A percentile compares a stretch with the other conserved stretches of the same genome.
phyloP scores from a whole-genome alignment of 495 filamentous ascomycete species.

The Neurospora hispaniola region DNA sequence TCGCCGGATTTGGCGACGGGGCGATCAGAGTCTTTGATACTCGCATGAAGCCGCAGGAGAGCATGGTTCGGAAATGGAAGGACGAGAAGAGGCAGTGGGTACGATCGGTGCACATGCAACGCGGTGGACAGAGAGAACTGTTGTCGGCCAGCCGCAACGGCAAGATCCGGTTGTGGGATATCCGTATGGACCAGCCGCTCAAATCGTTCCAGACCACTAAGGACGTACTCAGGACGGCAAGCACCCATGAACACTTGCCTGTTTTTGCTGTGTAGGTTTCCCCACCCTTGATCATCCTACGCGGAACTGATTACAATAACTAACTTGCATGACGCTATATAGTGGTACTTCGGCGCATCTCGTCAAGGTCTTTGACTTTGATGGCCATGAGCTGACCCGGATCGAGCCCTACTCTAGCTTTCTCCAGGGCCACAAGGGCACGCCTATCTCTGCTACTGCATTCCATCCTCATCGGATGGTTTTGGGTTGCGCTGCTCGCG shows the following conservation, averaged over 20 bases:
- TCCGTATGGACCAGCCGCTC: slow-evolving; percentile 68
- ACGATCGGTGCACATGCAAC: slow-evolving; percentile 91
- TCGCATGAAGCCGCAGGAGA: slow-evolving; percentile 63
- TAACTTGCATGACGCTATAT: slow-evolving; percentile 13
- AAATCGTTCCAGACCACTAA: slow-evolving; percentile 64
- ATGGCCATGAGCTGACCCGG: slow-evolving; percentile 62
- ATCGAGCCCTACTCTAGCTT: slow-evolving; percentile 85
- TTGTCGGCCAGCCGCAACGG: slow-evolving; percentile 80
- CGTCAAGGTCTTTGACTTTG: slow-evolving; percentile 86
- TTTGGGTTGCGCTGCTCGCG: slow-evolving; percentile 68
- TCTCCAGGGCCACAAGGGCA: slow-evolving; percentile 58
- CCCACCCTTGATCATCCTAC: not conserved
- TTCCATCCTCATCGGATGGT: slow-evolving; percentile 96
- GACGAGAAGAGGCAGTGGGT: slow-evolving; percentile 82
- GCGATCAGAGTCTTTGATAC: slow-evolving; percentile 91
- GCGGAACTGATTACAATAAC: slow-evolving; percentile 2
- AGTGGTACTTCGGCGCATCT: slow-evolving; percentile 81
- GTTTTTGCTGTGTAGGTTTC: slow-evolving; percentile 85
- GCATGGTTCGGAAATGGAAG: slow-evolving; percentile 93
- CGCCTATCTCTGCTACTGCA: slow-evolving; percentile 75
- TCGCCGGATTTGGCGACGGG: slow-evolving; percentile 95
- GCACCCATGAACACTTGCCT: slow-evolving; percentile 92
- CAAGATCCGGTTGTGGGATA: slow-evolving; percentile 93
- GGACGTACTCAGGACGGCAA: slow-evolving; percentile 70
- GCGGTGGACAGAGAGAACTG: slow-evolving; percentile 83